These are phyloP conservation scores for Aspergillus costaricaensis DNA, from an alignment of 2,329 filamentous ascomycete genomes.

Conservation along the genomic window DNA sequence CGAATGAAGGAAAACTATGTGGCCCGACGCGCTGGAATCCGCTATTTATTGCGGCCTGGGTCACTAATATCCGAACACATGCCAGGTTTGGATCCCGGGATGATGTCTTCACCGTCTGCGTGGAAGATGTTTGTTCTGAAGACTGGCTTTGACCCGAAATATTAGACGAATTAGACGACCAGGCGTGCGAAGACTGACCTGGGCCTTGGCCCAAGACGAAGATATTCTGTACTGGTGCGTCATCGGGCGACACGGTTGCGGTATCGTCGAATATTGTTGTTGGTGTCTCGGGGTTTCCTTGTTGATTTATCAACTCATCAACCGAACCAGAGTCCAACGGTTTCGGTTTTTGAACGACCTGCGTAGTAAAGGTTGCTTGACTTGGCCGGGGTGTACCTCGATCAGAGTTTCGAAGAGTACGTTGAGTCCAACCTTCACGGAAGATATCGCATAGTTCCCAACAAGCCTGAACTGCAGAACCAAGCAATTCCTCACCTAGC, in stretches of 20 bases:
- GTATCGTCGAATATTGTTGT: slow-evolving; percentile 95
- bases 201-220: slow-evolving; percentile 75
- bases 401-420: slow-evolving; percentile 68
- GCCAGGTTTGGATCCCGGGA: slow-evolving; percentile 74
- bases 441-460: slow-evolving; percentile 96
- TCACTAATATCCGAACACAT: slow-evolving; percentile 74
- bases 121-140: slow-evolving; percentile 51
- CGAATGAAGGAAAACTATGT: slow-evolving; percentile 69
- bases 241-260: slow-evolving; percentile 79
- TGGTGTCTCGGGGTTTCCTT: slow-evolving; percentile 73
- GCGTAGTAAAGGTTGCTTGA: slow-evolving; percentile 70
- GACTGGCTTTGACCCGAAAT: slow-evolving; percentile 77
- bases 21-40: slow-evolving; percentile 68
- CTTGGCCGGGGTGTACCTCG: slow-evolving; percentile 80
- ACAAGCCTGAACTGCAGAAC: slow-evolving; percentile 86
- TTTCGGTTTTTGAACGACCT: slow-evolving; percentile 53
- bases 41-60: slow-evolving; percentile 82
- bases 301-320: slow-evolving; percentile 29
- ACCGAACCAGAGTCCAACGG: slow-evolving; percentile 40
- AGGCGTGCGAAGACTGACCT: slow-evolving; percentile 53
- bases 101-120: slow-evolving; percentile 46
- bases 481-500: slow-evolving; percentile 79
- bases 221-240: slow-evolving; percentile 80
- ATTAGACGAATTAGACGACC: slow-evolving; percentile 79
- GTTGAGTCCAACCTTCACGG: slow-evolving; percentile 84